Evolutionary conservation across 768 basidiomycete genomes (phyloP), one percentile per base, ranked within the genome.

Genomic region (Tubosaeta sp.): DNA sequence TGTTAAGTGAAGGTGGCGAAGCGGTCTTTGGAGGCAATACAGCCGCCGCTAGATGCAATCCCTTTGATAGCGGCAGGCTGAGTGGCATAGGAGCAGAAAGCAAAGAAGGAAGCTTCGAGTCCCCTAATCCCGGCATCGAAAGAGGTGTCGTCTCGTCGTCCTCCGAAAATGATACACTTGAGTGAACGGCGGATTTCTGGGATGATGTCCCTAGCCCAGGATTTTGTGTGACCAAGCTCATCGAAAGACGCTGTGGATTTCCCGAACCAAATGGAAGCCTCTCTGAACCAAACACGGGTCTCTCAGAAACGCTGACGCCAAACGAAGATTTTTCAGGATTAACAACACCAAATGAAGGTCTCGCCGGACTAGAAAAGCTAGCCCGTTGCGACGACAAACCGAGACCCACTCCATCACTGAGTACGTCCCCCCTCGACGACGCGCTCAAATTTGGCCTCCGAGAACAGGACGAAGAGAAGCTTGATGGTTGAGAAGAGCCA

Each of bases 401-500:
- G 39, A 66, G 46, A 30, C 21, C 19, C 2, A 44, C 19, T 24
- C 46, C 61, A 14, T 67, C 66, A 45, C 21, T 46, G 10, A 57
- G 36, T 25, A 29, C 41, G 29, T 66, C 65, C 3, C 50, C 63
- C 36, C 51, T 59, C 22, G 62, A 54, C 16, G 47, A 14, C 7
- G 57, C 35, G 24, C 53, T 53, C n/a, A 66, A 38, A 49, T 58
- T 68, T 19, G 52, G 51, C 25, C 53, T 53, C 35, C 60, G 68
- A 14, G 61, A 63, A 6, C 62, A 60, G 19, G 53, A 49, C 3
- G 68, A 57, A 35, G 55, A 55, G 29, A 68, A 63, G 31, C 46
- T 65, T 9, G 63, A 59, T 5, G 61, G 31, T n/a, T 67, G 65
- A 32, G 68, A 67, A 22, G 65, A 69, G 14, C 51, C 53, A 0